These are phyloP conservation scores for Hippophae tibetana DNA, from an alignment of 306 rosid genomes.

Conservation along the genomic window DNA sequence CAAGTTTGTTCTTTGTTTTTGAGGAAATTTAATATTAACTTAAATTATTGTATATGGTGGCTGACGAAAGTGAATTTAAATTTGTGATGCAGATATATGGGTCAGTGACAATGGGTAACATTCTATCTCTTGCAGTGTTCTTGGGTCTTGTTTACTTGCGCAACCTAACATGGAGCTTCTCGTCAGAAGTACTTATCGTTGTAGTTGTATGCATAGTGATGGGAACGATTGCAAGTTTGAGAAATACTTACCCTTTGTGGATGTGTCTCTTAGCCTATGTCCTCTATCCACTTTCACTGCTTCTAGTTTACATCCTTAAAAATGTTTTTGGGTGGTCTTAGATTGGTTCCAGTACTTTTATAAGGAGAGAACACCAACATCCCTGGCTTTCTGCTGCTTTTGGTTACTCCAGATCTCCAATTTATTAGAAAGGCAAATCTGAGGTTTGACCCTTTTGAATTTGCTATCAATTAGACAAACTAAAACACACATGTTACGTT, in stretches of 20 bases:
- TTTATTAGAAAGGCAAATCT: too few relatives aligned
- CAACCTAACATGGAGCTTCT: constrained; percentile 18
- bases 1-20: too few relatives aligned
- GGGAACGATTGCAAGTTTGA: constrained; percentile 19
- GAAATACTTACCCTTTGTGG: constrained; percentile 31
- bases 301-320: constrained; percentile 22
- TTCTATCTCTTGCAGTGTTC: constrained; percentile 17
- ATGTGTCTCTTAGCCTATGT: constrained; percentile 11
- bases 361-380: background rate
- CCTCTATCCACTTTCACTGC: constrained; percentile 25
- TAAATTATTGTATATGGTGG: background rate
- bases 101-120: constrained; percentile 14
- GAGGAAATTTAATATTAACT: background rate
- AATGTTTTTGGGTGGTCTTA: constrained; percentile 25
- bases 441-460: too few relatives aligned
- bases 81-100: constrained; percentile 19
- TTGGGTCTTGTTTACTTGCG: constrained; percentile 12
- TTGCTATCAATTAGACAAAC: too few relatives aligned
- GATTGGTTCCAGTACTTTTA: background rate
- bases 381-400: too few relatives aligned
- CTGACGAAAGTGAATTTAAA: too few relatives aligned
- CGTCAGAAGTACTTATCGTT: constrained; percentile 27
- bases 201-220: constrained; percentile 24
- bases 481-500: too few relatives aligned
- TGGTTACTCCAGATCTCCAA: too few relatives aligned